Conservation (phyloP, 352 stramenopile species). For the Pythium phragmiticola region DNA sequence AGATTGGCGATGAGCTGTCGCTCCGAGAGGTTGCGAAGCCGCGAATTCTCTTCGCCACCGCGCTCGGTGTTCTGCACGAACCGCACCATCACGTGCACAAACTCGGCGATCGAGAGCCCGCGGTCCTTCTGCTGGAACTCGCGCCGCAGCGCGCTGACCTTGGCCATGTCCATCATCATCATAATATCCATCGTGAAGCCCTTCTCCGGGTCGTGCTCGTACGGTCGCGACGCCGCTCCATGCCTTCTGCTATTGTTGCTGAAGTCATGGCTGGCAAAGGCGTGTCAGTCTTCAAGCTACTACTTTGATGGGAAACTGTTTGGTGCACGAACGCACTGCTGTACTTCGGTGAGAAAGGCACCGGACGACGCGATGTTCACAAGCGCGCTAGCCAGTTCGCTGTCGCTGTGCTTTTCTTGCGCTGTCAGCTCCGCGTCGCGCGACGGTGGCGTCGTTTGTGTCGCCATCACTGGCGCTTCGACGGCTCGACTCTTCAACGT, state of each 20-base stretch:
- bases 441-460: not conserved
- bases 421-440: not conserved
- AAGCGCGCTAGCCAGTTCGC: constrained; percentile 2
- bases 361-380: not conserved
- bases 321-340: constrained; percentile 1
- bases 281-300: not conserved
- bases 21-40: constrained; percentile 64
- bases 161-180: constrained; percentile 91
- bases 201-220: constrained; percentile 77
- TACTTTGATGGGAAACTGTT: no score
- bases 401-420: not conserved
- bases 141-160: constrained; percentile 76
- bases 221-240: constrained; percentile 30
- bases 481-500: no score
- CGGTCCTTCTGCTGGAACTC: constrained; percentile 86
- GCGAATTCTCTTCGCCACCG: constrained; percentile 56
- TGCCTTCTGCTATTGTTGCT: not conserved
- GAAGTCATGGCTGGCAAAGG: constrained; percentile 3
- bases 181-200: constrained; percentile 91
- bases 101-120: constrained; percentile 79
- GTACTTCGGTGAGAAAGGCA: constrained; percentile 28
- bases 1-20: constrained; percentile 81
- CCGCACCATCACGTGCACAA: constrained; percentile 87
- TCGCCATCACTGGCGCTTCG: not conserved
- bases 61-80: constrained; percentile 60